A percentile compares a stretch with the other conserved stretches of the same genome.
Evolutionary conservation across 2,329 filamentous ascomycete genomes (phyloP).

Genomic region (Hypocreales sp.): DNA sequence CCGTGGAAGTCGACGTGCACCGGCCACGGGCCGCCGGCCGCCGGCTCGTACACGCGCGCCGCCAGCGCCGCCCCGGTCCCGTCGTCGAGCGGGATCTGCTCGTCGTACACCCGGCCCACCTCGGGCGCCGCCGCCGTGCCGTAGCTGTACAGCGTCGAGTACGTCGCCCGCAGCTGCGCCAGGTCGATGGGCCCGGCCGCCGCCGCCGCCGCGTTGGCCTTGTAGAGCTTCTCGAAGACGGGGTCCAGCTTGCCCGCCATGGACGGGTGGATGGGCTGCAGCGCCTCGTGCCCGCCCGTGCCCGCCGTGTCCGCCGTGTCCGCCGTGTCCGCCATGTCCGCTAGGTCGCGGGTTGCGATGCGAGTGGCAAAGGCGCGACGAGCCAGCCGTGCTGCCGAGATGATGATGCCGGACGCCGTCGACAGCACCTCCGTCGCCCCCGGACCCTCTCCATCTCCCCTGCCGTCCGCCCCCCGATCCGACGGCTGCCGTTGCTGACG

Average conservation of each 20-base stretch:
- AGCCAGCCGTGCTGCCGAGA: too few species aligned
- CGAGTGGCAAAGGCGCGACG: too few species aligned
- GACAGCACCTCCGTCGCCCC: too few species aligned
- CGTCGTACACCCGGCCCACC: conserved; percentile 22
- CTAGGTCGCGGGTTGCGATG: background rate
- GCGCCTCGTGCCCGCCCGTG: conserved; percentile 20
- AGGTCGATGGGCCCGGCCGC: conserved; percentile 24
- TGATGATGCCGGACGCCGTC: too few species aligned
- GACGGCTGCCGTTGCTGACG: too few species aligned
- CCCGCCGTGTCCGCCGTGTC: too few species aligned
- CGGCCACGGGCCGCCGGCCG: conserved; percentile 23
- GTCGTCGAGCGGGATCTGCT: conserved; percentile 15
- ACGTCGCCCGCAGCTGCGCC: conserved; percentile 19
- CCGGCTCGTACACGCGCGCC: conserved; percentile 29
- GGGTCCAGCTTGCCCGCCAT: conserved; percentile 29
- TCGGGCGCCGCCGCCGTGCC: conserved; percentile 25
- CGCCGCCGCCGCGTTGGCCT: conserved; percentile 24
- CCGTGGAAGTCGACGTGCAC: conserved; percentile 34
- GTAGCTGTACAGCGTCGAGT: conserved; percentile 28
- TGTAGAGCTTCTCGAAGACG: conserved; percentile 31
- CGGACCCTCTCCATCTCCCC: too few species aligned
- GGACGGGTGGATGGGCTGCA: conserved; percentile 31
- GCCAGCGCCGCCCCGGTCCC: conserved; percentile 10
- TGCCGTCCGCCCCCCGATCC: too few species aligned
- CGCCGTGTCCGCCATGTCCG: too few species aligned